Evolutionary conservation across 495 filamentous ascomycete species (phyloP), one percentile per base, ranked within the genome.

Genomic region (Aspergillus leporis): DNA sequence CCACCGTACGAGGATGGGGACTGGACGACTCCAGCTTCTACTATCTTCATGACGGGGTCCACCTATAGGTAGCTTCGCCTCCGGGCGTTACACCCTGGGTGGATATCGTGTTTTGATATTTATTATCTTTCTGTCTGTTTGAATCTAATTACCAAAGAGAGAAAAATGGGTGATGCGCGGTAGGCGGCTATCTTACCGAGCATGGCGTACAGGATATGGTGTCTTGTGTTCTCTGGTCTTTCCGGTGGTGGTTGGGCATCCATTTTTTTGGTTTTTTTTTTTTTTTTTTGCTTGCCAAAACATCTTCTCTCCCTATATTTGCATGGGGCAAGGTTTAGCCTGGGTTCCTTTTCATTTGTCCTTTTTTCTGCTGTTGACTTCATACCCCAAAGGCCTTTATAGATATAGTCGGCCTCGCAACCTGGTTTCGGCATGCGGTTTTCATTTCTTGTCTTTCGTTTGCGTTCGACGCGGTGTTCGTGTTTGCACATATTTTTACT

Each of bases 1-100:
- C 95, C 95, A 40, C 94, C 94, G 28, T 95, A 96, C 65, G 87
- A 89, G 55, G 93, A 95, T 66, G 84, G 86, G 58, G 94, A 93
- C 70, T 97, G 90, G 92, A 90, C 86, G 30, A 85, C 87, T n/a
- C 85, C 91, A 43, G 86, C 89, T 19, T 81, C 89, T 23, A 86
- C 88, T 5, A 90, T 87, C 74, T 90, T 90, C 72, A 79, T 88
- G 51, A 86, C 85, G 41, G 84, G 85, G 50, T 70, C 78, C 51
- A 74, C 72, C 38, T 81, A 74, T 62, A 72, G 75, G 59, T 84
- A 76, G 73, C 58, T 19, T n/a, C 59, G 58, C n/a, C 49, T 53
- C 16, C 53, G 13, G 48, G 43, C 14, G 13, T 47, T 23, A 7
- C 46, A 38, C 34, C 22, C n/a, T 46, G 12, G 23, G 31, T 36